phyloP scores from a whole-genome alignment of 2,329 filamentous ascomycete species.

The Exserohilum rostratum region DNA sequence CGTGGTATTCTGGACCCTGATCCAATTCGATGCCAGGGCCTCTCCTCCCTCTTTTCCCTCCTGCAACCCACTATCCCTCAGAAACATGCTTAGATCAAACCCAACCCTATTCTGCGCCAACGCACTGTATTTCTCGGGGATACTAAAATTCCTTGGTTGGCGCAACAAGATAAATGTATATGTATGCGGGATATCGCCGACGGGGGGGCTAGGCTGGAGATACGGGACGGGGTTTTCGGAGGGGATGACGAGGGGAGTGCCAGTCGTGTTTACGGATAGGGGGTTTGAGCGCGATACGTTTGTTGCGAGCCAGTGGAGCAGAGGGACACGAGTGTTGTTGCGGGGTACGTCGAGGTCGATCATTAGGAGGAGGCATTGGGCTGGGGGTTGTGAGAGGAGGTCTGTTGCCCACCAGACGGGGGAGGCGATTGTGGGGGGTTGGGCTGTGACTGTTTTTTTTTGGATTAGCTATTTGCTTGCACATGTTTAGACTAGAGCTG shows the following conservation, averaged over 20 bases:
- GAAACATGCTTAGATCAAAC: conserved; percentile 48
- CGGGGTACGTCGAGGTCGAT: conserved; percentile 43
- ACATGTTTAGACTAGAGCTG: too few species aligned
- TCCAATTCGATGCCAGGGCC: conserved; percentile 41
- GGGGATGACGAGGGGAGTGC: conserved; percentile 21
- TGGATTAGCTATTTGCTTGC: too few species aligned
- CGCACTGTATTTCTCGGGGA: conserved; percentile 36
- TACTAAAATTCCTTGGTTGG: conserved; percentile 35
- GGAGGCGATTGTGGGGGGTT: conserved; percentile 30
- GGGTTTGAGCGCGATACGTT: conserved; percentile 26
- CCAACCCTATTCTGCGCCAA: conserved; percentile 30
- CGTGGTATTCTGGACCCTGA: conserved; percentile 44
- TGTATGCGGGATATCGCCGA: conserved; percentile 36
- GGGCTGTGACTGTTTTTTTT: conserved; percentile 29
- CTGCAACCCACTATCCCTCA: conserved; percentile 37
- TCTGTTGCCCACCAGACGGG: conserved; percentile 21
- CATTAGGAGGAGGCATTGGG: conserved; percentile 35
- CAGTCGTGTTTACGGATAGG: conserved; percentile 6
- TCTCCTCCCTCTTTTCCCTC: conserved; percentile 34
- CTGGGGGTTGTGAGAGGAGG: conserved; percentile 1
- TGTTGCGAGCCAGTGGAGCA: conserved; percentile 43
- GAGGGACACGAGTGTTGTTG: conserved; percentile 38
- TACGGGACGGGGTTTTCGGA: conserved; percentile 26
- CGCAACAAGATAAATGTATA: conserved; percentile 40
- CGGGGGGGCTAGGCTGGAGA: conserved; percentile 35